Percentiles rank a stretch among this genome's conserved stretches.
phyloP scores from a whole-genome alignment of 805 yeast genomes.

The Starmerella cellae region DNA sequence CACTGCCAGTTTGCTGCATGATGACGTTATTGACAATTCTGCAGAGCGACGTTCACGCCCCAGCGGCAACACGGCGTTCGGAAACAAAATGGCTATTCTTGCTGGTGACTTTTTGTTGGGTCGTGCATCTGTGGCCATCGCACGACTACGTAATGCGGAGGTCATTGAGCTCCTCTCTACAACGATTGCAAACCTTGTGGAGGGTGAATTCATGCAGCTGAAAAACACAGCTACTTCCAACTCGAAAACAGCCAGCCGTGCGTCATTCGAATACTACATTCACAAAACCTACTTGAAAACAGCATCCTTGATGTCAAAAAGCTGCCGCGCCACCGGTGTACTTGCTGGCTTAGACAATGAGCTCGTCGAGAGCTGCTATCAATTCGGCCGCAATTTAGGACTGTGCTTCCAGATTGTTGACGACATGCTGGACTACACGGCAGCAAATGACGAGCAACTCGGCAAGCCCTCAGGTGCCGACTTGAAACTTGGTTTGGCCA shows the following conservation, averaged over 20 bases:
- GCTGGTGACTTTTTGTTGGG: conserved; percentile 95
- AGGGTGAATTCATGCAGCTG: conserved; percentile 98
- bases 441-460: conserved; percentile 55
- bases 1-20: conserved; percentile 89
- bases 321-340: conserved; percentile 85
- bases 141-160: conserved; percentile 88
- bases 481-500: conserved; percentile 82
- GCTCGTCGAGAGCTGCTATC: conserved; percentile 74
- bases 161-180: conserved; percentile 92
- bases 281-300: conserved; percentile 94
- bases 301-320: conserved; percentile 86
- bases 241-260: conserved; percentile 35
- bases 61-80: conserved; percentile 83
- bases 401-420: conserved; percentile 93
- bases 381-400: conserved; percentile 86
- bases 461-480: conserved; percentile 98
- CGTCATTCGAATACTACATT: conserved; percentile 85
- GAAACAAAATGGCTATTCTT: conserved; percentile 92
- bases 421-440: conserved; percentile 88
- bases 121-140: conserved; percentile 90
- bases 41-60: conserved; percentile 85
- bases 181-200: conserved; percentile 90
- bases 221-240: conserved; percentile 65
- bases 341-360: conserved; percentile 67
- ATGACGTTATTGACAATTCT: conserved; percentile 83